phyloP scores from a whole-genome alignment of 106 monocot species.

The Xerophyta viscosa region DNA sequence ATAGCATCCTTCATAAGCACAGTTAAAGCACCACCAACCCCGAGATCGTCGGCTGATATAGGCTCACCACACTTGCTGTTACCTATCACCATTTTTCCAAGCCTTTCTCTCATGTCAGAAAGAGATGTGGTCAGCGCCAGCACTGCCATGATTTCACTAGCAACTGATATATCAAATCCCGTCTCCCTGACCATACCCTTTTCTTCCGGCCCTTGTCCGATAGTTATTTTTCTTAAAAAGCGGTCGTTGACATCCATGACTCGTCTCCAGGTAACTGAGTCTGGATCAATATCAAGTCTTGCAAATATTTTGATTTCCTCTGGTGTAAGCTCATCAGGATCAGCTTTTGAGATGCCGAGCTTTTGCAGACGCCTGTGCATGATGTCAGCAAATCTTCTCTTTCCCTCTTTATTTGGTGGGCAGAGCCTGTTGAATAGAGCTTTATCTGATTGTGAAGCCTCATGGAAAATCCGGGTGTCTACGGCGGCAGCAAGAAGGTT shows the following conservation, averaged over 20 bases:
- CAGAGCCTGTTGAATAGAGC: conserved; percentile 86
- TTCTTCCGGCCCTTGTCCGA: conserved; percentile 94
- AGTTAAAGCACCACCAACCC: conserved; percentile 87
- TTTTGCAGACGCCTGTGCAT: conserved; percentile 78
- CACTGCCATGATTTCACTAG: conserved; percentile 98
- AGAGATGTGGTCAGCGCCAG: conserved; percentile 88
- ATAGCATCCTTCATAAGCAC: conserved; percentile 99
- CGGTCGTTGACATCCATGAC: conserved; percentile 98
- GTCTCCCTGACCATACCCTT: conserved; percentile 92
- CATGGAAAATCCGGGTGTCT: conserved; percentile 89
- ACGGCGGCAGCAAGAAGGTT: conserved; percentile 98
- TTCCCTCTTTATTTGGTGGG: conserved; percentile 84
- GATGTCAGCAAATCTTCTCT: conserved; percentile 69
- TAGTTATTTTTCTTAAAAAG: conserved; percentile 80
- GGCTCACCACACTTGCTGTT: conserved; percentile 48
- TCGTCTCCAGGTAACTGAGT: conserved; percentile 91
- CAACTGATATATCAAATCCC: conserved; percentile 89
- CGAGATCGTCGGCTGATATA: conserved; percentile 92
- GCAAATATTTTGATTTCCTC: conserved; percentile 83
- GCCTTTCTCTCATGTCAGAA: conserved; percentile 91
- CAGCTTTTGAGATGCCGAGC: conserved; percentile 77
- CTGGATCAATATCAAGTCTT: conserved; percentile 83
- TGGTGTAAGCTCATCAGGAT: conserved; percentile 79
- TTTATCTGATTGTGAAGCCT: conserved; percentile 90
- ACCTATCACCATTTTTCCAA: conserved; percentile 81